phyloP scores from a whole-genome alignment of 306 rosid species.

The Inga laurina region DNA sequence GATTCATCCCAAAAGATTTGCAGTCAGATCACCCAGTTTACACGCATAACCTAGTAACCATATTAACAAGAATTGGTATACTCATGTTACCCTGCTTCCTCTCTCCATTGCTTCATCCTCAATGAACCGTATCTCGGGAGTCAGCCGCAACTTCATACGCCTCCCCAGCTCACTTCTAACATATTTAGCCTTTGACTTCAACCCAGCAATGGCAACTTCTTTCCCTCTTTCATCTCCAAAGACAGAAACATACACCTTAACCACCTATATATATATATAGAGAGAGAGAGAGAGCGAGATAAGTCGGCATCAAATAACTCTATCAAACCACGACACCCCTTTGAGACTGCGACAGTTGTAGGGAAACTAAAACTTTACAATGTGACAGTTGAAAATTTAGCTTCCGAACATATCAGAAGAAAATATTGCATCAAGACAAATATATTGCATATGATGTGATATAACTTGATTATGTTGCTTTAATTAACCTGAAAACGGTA shows the following conservation, averaged over 20 bases:
- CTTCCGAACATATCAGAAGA: neutral
- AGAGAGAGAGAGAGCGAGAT: neutral
- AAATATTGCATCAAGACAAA: neutral
- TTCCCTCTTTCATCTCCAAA: constrained; percentile 95
- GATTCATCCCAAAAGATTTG: neutral
- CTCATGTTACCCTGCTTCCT: constrained; percentile 85
- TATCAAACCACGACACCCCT: neutral
- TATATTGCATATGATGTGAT: neutral
- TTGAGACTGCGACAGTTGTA: neutral
- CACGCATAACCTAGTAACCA: neutral
- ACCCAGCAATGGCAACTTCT: constrained; percentile 85
- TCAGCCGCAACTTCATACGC: constrained; percentile 86
- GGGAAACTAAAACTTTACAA: neutral
- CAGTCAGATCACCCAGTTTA: neutral
- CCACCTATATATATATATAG: constrained; percentile 50
- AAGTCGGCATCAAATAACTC: constrained; percentile 5
- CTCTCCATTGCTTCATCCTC: constrained; percentile 90
- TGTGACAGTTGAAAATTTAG: neutral
- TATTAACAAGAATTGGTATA: neutral
- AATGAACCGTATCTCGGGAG: constrained; percentile 88
- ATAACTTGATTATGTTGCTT: neutral
- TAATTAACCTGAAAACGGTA: neutral
- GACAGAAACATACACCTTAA: constrained; percentile 86
- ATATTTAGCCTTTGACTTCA: constrained; percentile 89
- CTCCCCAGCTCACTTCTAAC: constrained; percentile 79